Evolutionary conservation across 2,329 filamentous ascomycete species (phyloP).

Genomic region (Ophiobolus disseminans): DNA sequence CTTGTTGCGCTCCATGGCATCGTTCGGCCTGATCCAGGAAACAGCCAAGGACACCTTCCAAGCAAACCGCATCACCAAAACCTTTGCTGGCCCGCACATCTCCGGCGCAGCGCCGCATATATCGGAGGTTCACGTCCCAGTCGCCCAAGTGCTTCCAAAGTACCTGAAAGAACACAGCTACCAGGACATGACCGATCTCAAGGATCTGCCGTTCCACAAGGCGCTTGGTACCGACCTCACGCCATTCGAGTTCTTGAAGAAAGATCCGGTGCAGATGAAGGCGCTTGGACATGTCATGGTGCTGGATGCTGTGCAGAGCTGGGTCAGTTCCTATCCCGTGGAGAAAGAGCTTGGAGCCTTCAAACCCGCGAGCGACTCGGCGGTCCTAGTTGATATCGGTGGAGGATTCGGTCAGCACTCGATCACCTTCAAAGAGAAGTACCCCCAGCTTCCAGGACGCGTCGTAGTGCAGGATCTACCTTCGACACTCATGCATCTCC

Average conservation of each 20-base stretch:
- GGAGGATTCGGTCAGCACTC: slow-evolving; percentile 43
- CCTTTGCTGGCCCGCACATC: slow-evolving; percentile 35
- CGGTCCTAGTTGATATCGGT: slow-evolving; percentile 40
- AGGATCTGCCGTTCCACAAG: slow-evolving; percentile 36
- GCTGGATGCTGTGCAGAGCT: slow-evolving; percentile 27
- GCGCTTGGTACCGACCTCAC: slow-evolving; percentile 32
- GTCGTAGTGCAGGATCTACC: slow-evolving; percentile 38
- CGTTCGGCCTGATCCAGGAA: slow-evolving; percentile 42
- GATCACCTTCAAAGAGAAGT: slow-evolving; percentile 27
- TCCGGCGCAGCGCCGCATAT: slow-evolving; percentile 33
- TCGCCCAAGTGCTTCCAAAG: slow-evolving; percentile 34
- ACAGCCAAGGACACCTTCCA: slow-evolving; percentile 33
- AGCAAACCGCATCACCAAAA: slow-evolving; percentile 38
- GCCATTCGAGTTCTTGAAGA: slow-evolving; percentile 40
- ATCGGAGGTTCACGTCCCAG: slow-evolving; percentile 28
- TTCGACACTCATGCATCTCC: slow-evolving; percentile 23
- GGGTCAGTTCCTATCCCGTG: slow-evolving; percentile 31
- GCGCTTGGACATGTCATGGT: slow-evolving; percentile 37
- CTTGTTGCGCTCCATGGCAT: slow-evolving; percentile 43
- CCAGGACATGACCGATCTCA: slow-evolving; percentile 29
- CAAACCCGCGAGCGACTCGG: slow-evolving; percentile 18
- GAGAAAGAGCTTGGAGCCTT: slow-evolving; percentile 20
- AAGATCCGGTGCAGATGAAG: slow-evolving; percentile 34
- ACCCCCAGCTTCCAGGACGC: slow-evolving; percentile 16
- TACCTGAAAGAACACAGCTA: slow-evolving; percentile 40